These are phyloP conservation scores for Fragaria vesca DNA, from an alignment of 306 rosid genomes.

Conservation along the genomic window DNA sequence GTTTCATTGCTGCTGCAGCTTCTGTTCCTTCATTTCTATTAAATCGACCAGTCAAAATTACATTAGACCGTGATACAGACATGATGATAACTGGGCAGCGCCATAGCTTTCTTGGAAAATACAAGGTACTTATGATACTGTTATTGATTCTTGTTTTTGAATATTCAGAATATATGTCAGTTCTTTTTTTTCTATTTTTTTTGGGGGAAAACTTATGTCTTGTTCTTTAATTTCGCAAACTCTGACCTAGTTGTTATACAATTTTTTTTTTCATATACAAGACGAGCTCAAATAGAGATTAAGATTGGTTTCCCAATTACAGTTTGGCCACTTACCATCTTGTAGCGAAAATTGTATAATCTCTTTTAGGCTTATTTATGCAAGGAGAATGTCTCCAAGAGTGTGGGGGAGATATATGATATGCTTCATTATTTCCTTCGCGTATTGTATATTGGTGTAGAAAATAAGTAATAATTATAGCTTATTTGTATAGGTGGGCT, in stretches of 20 bases:
- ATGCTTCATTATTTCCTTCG: neutral
- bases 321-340: neutral
- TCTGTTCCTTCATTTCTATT: conserved; percentile 83
- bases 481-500: conserved; percentile 63
- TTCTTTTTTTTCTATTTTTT: too few species aligned
- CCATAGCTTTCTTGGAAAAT: conserved; percentile 94
- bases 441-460: neutral
- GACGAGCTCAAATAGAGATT: neutral
- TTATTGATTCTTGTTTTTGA: conserved; percentile 15
- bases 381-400: neutral
- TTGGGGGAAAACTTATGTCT: neutral
- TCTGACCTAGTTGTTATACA: neutral
- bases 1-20: conserved; percentile 80
- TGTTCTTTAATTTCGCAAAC: neutral
- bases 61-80: conserved; percentile 84
- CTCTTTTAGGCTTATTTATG: conserved; percentile 1
- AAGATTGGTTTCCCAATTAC: neutral
- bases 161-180: too few species aligned
- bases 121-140: conserved; percentile 54
- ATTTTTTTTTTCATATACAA: neutral
- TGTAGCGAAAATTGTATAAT: neutral
- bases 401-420: neutral
- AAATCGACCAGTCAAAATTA: conserved; percentile 77
- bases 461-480: neutral
- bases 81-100: conserved; percentile 95